A percentile compares a stretch with the other conserved stretches of the same genome.
Conservation (phyloP, 768 basidiomycete genomes). For the Rhizopogon sp. region DNA sequence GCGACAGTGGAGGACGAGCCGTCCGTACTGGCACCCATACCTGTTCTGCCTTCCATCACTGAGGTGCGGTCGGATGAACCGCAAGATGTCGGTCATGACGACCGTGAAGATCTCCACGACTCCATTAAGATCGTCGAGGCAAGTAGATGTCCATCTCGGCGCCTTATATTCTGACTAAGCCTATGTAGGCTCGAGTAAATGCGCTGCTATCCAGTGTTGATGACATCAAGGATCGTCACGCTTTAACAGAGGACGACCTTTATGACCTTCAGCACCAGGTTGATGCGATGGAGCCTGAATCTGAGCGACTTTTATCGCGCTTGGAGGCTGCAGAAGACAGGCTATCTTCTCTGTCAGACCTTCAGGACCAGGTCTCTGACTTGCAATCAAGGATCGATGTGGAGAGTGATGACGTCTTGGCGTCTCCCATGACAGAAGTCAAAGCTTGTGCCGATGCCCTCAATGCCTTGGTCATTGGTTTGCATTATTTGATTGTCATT, state of each 20-base stretch:
- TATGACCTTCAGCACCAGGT: constrained; percentile 31
- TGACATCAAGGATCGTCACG: constrained; percentile 19
- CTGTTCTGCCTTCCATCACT: neutral
- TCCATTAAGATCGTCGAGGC: constrained; percentile 19
- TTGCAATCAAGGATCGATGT: constrained; percentile 18
- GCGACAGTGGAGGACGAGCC: neutral
- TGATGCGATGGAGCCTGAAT: constrained; percentile 33
- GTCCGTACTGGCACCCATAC: neutral
- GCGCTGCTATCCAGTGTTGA: constrained; percentile 15
- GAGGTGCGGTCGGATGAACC: neutral
- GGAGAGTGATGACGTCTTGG: constrained; percentile 5
- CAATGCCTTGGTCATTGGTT: constrained; percentile 39
- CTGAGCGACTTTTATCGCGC: constrained; percentile 23
- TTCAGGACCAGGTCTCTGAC: constrained; percentile 19
- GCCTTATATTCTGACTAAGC: neutral
- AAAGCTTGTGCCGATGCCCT: constrained; percentile 30
- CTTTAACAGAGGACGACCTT: constrained; percentile 24
- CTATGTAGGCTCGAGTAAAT: constrained; percentile 18
- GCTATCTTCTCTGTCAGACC: constrained; percentile 22
- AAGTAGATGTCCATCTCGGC: neutral
- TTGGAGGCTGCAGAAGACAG: constrained; percentile 24
- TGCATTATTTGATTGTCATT: constrained; percentile 3
- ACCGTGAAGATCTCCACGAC: neutral
- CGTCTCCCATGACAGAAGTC: constrained; percentile 15
- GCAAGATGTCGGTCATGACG: neutral